These are phyloP conservation scores for Arthonia radiata DNA, from an alignment of 495 filamentous ascomycete species.

Conservation along the genomic window DNA sequence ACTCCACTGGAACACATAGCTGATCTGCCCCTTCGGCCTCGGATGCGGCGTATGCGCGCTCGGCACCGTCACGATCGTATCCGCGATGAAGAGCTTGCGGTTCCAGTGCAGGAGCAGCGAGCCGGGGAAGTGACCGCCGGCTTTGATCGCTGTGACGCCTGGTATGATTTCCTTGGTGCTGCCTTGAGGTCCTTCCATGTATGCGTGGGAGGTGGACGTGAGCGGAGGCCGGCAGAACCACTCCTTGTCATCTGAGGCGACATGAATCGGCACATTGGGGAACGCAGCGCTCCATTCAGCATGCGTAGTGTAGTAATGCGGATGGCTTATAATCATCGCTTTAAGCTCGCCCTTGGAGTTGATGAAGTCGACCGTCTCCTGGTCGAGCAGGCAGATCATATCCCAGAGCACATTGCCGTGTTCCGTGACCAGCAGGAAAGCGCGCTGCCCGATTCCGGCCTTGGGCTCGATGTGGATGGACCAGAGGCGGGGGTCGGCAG, in stretches of 20 bases:
- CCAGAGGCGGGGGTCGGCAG: slow-evolving; percentile 16
- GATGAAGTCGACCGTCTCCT: slow-evolving; percentile 23
- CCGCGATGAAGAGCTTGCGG: slow-evolving; percentile 36
- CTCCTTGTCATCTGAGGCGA: slow-evolving; percentile 31
- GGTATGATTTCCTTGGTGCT: slow-evolving; percentile 18
- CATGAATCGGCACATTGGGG: slow-evolving; percentile 34
- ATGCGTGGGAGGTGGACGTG: slow-evolving; percentile 2
- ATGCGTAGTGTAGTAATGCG: slow-evolving; percentile 54
- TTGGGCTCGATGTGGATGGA: slow-evolving; percentile 33
- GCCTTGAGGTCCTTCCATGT: slow-evolving; percentile 18
- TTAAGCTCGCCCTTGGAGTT: slow-evolving; percentile 27
- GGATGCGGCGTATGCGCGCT: slow-evolving; percentile 3
- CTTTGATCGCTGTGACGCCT: slow-evolving; percentile 36
- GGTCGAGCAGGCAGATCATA: slow-evolving; percentile 37
- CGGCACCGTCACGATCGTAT: slow-evolving; percentile 43
- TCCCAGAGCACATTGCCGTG: slow-evolving; percentile 53
- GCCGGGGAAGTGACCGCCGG: slow-evolving; percentile 54
- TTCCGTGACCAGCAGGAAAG: slow-evolving; percentile 33
- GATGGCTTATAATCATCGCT: slow-evolving; percentile 59
- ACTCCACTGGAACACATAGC: slow-evolving; percentile 53
- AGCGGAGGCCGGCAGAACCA: slow-evolving; percentile 23
- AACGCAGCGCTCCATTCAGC: slow-evolving; percentile 40
- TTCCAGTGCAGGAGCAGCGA: slow-evolving; percentile 36
- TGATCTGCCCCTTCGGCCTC: slow-evolving; percentile 25
- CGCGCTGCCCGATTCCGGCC: slow-evolving; percentile 48